Evolutionary conservation across 2,329 filamentous ascomycete genomes (phyloP).

Genomic region (Fulvia fulva): DNA sequence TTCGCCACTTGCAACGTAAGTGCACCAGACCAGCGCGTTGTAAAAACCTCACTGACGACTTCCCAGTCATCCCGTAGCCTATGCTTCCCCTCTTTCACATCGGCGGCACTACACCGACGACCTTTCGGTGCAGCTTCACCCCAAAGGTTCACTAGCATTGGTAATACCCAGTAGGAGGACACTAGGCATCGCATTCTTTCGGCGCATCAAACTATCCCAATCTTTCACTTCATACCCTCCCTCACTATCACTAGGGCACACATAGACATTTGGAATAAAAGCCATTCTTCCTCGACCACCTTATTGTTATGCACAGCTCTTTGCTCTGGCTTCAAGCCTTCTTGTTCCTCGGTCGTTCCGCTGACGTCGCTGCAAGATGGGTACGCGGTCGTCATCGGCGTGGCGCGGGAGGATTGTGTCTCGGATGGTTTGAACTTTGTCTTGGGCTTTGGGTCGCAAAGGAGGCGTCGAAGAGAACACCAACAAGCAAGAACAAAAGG

Average conservation of each 20-base stretch:
- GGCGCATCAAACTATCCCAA: background rate
- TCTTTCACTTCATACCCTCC: background rate
- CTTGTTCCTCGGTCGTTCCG: background rate
- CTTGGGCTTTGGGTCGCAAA: background rate
- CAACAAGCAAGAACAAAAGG: no score
- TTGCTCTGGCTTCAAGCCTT: background rate
- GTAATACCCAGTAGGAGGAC: background rate
- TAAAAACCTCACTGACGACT: background rate
- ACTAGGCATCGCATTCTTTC: background rate
- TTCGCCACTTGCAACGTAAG: background rate
- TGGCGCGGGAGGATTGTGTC: background rate
- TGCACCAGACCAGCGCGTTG: background rate
- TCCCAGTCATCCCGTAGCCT: background rate
- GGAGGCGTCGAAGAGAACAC: background rate
- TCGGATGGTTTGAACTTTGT: background rate
- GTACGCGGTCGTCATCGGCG: background rate
- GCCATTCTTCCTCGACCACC: background rate
- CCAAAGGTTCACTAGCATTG: background rate
- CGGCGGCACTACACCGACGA: background rate
- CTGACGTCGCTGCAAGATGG: background rate
- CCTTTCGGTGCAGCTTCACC: background rate
- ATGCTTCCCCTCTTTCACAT: background rate
- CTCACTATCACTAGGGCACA: background rate
- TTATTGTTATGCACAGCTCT: background rate
- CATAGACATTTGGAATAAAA: slow-evolving; percentile 1